Evolutionary conservation across 192 early-diverging fungal genomes (phyloP), one percentile per base, ranked within the genome.

Genomic region (Linnemannia elongata): DNA sequence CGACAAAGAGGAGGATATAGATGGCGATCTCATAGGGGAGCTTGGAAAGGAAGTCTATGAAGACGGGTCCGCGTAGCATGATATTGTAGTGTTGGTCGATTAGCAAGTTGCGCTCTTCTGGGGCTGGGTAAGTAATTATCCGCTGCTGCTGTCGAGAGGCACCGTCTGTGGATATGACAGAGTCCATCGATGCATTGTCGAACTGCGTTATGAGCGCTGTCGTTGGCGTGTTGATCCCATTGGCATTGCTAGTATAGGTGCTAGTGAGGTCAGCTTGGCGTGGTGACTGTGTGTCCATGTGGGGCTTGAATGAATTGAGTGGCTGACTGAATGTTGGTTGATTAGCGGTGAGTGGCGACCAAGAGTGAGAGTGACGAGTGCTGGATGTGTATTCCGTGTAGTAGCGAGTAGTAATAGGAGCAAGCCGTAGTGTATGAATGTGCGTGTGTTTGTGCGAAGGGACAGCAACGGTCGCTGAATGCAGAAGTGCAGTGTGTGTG

Each of bases 11-110:
- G 3, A 96, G 90, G 41, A 97, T 93, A 33, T 93, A 90, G 41
- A 92, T 81, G 6, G 93, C 94, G 24, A 97, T 89, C 81, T 97
- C 97, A 70, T 90, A 90, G 1, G 97, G 97, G 2, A 97, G 91
- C 30, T 78, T 88, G 39, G 89, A 88, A 1, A 95, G 88, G 78
- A 94, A 92, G 80, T 95, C 94, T 90, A 80, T 76, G n/a, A 44
- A 27, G 22, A 71, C 49, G 30, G 60, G 77, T 24, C 85, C 79
- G 47, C 69, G 55, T 24, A 87, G 55, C 72, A 81, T 78, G 27
- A 78, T 20, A 20, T 72, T 20, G 41, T 74, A 78, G 39, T 74
- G 79, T 81, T 81, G 79, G 30, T 81, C 66, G 52, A 81, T 52
- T 27, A 83, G 82, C 24, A 68, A 13, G 12, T 30, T 27, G 72